phyloP scores from a whole-genome alignment of 352 stramenopile species.

The Globisporangium megalacanthum region DNA sequence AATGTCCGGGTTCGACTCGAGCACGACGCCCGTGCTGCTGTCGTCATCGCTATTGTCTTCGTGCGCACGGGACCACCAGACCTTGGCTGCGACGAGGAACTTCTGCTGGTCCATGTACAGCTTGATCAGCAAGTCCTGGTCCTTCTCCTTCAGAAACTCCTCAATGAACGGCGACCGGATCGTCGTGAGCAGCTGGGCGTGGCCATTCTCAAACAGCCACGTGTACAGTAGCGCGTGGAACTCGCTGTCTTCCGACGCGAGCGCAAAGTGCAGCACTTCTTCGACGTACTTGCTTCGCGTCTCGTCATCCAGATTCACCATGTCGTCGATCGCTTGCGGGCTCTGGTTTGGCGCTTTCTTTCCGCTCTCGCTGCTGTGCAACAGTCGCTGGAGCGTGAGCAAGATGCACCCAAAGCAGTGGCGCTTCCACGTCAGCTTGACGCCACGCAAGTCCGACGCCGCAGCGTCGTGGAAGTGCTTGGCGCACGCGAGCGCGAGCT shows the following conservation, averaged over 20 bases:
- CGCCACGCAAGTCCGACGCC: slow-evolving; percentile 52
- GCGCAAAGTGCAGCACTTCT: slow-evolving; percentile 68
- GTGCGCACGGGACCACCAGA: slow-evolving; percentile 76
- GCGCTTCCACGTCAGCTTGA: slow-evolving; percentile 65
- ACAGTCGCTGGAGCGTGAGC: slow-evolving; percentile 52
- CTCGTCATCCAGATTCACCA: slow-evolving; percentile 69
- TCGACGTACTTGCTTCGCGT: slow-evolving; percentile 56
- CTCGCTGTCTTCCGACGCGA: slow-evolving; percentile 64
- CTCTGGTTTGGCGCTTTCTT: slow-evolving; percentile 25
- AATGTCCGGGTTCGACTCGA: slow-evolving; percentile 65
- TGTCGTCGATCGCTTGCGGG: slow-evolving; percentile 66
- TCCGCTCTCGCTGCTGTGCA: slow-evolving; percentile 23
- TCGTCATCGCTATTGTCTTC: slow-evolving; percentile 46
- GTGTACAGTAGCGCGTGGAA: slow-evolving; percentile 80
- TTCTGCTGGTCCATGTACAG: slow-evolving; percentile 86
- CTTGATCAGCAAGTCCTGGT: slow-evolving; percentile 82
- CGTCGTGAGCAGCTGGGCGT: slow-evolving; percentile 47
- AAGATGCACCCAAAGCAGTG: slow-evolving; percentile 76
- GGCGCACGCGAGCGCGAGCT: slow-evolving; percentile 70
- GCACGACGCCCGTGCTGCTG: slow-evolving; percentile 25
- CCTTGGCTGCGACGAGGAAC: slow-evolving; percentile 76
- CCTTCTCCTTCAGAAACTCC: slow-evolving; percentile 76
- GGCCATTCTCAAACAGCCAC: slow-evolving; percentile 76
- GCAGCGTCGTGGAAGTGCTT: slow-evolving; percentile 75
- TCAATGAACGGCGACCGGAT: slow-evolving; percentile 77